These are phyloP conservation scores for Aphanoascus verrucosus DNA, from an alignment of 2,329 filamentous ascomycete genomes.

Conservation along the genomic window DNA sequence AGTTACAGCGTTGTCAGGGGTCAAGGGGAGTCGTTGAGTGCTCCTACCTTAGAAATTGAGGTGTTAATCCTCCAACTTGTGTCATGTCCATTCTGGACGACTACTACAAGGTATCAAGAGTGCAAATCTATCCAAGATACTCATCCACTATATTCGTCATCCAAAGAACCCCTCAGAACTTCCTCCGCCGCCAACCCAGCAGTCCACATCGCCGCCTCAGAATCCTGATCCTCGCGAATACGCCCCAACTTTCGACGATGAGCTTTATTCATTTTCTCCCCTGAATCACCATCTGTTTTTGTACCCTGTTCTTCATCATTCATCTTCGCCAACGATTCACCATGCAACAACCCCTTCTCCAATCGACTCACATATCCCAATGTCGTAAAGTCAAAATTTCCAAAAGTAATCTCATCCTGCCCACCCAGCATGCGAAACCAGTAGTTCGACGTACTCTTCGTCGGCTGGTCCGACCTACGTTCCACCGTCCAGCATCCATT, in stretches of 20 bases:
- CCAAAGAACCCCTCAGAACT: slow-evolving; percentile 13
- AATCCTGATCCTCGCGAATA: slow-evolving; percentile 10
- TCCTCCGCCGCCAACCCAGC: slow-evolving; percentile 16
- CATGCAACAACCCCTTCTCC: slow-evolving; percentile 20
- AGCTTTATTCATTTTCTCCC: not conserved
- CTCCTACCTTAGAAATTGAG: too few relatives aligned
- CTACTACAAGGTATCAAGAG: too few relatives aligned
- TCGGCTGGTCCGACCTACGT: not conserved
- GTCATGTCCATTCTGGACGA: too few relatives aligned
- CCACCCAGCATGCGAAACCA: slow-evolving; percentile 4
- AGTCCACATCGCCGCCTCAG: slow-evolving; percentile 17
- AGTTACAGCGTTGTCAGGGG: too few relatives aligned
- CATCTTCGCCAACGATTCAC: slow-evolving; percentile 10
- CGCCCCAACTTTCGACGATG: not conserved
- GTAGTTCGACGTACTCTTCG: slow-evolving; percentile 4
- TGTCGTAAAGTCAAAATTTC: slow-evolving; percentile 17
- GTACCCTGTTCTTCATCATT: slow-evolving; percentile 14
- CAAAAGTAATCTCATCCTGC: not conserved
- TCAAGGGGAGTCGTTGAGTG: too few relatives aligned
- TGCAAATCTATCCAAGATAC: not conserved
- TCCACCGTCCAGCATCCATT: slow-evolving; percentile 24
- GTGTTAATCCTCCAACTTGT: too few relatives aligned
- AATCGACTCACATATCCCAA: slow-evolving; percentile 20
- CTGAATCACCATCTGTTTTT: slow-evolving; percentile 14
- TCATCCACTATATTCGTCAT: slow-evolving; percentile 7